Percentiles rank a stretch among this genome's conserved stretches.
phyloP scores from a whole-genome alignment of 2,329 filamentous ascomycete genomes.

The Colletotrichum liaoningense region DNA sequence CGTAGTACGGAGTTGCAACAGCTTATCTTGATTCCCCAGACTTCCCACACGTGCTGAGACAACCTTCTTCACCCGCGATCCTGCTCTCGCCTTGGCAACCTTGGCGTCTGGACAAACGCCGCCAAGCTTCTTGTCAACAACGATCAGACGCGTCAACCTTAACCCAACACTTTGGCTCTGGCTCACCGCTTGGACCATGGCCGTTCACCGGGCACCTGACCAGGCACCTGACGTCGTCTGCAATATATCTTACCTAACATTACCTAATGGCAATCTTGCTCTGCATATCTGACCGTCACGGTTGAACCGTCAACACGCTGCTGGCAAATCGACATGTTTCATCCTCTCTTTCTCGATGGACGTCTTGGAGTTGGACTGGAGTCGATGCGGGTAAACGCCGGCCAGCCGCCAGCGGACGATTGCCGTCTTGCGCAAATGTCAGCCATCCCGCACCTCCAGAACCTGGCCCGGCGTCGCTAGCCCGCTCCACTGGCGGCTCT shows the following conservation, averaged over 20 bases:
- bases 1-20: background rate
- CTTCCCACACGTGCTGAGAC: slow-evolving; percentile 33
- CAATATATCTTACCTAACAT: slow-evolving; percentile 30
- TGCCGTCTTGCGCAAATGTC: slow-evolving; percentile 3
- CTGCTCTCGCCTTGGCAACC: slow-evolving; percentile 27
- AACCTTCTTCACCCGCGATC: slow-evolving; percentile 36
- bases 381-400: slow-evolving; percentile 13
- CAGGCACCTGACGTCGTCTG: background rate
- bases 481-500: slow-evolving; percentile 31
- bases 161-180: slow-evolving; percentile 29
- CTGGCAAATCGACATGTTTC: background rate
- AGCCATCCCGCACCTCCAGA: slow-evolving; percentile 14
- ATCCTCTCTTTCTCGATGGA: background rate
- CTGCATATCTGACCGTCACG: background rate
- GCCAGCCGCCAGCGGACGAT: background rate
- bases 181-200: slow-evolving; percentile 29
- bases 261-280: slow-evolving; percentile 18
- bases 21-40: slow-evolving; percentile 30
- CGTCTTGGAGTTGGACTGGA: background rate
- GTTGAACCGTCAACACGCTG: background rate
- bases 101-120: slow-evolving; percentile 25
- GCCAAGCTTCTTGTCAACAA: slow-evolving; percentile 36
- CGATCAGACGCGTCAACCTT: slow-evolving; percentile 34
- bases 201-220: slow-evolving; percentile 14
- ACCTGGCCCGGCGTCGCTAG: slow-evolving; percentile 17